Evolutionary conservation across 441 rosid species (phyloP).

Genomic region (Capsella rubella): DNA sequence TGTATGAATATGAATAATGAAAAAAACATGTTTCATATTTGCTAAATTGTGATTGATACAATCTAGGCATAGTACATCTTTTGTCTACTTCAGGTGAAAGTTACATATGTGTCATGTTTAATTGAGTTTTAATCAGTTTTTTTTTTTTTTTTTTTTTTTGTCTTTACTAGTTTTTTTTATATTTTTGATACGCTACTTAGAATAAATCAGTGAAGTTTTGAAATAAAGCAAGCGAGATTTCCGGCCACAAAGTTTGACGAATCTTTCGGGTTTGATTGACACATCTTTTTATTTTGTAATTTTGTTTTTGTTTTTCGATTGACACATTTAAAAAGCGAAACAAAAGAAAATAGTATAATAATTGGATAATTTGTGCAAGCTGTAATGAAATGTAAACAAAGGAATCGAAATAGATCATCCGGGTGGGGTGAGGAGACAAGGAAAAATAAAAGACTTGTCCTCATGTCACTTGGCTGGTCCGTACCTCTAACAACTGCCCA

Average conservation of each 20-base stretch:
- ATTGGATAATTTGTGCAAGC: slow-evolving; percentile 21
- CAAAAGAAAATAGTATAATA: not conserved
- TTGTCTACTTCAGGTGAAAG: slow-evolving; percentile 26
- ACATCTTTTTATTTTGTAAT: slow-evolving; percentile 20
- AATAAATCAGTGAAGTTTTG: not conserved
- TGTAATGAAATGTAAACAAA: slow-evolving; percentile 21
- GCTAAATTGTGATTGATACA: not conserved
- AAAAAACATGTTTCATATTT: not conserved
- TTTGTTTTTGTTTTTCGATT: no score
- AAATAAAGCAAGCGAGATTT: slow-evolving; percentile 37
- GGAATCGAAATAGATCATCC: slow-evolving; percentile 33
- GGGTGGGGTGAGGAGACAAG: slow-evolving; percentile 23
- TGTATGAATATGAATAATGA: not conserved
- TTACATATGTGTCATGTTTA: slow-evolving; percentile 21
- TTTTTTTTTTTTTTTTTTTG: not conserved
- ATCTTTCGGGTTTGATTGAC: slow-evolving; percentile 37
- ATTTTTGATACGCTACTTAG: no score
- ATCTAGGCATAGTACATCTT: not conserved
- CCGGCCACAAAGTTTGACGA: slow-evolving; percentile 46
- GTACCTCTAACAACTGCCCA: slow-evolving; percentile 4
- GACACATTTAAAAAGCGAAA: slow-evolving; percentile 24
- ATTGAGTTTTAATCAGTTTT: not conserved
- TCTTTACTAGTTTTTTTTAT: not conserved
- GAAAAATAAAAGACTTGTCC: slow-evolving; percentile 39
- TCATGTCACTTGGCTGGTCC: slow-evolving; percentile 40